Base-by-base conservation (phyloP, 208 protist species). In the Herpetomonas samuelpessoai region DNA sequence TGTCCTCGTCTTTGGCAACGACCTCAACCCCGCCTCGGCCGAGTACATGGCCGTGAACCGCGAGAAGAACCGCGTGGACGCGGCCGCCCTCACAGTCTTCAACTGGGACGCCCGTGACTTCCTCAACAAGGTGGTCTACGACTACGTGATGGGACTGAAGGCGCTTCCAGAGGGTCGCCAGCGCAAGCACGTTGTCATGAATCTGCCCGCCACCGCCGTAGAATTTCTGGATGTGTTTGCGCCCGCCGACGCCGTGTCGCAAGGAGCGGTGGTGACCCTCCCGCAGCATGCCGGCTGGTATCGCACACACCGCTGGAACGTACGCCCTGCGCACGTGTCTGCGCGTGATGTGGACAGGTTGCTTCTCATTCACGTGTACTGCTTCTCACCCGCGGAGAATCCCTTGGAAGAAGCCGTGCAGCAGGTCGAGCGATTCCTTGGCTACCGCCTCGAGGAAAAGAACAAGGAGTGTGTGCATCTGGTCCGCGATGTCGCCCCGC, bases 21-120 rank as follows among this genome's bases (percentile, higher is more conserved):
- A 99, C 67, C 83, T 99, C 10, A 99, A 99, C 79, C 97, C 97
- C 4, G 74, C 66, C 2, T 92, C 93, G 2, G 85, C 91, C 47
- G 79, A 97, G 64, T 96, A 85, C 52, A 83, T 99, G 70, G 46
- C 55, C 25, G 62, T 88, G 25, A 99, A 99, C 69, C 78, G 71
- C 9, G 56, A 72, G 28, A 53, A 85, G 1, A 99, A 99, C 65
- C 81, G 88, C 30, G 50, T 98, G 2, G 35, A 60, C 0, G 29
- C 59, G 2, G 56, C 54, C n/a, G n/a, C 26, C 10, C 64, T 98
- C 41, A 68, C 68, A 1, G 76, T 84, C 16, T 97, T 71, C 65
- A 99, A 98, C 67, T 71, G 98, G 58, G 98, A 99, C 67, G 98
- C 89, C 2, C 77, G 97, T 9, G 90, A 89, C 31, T 98, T 99